Conservation (phyloP, 805 yeast genomes). For the Sugiyamaella lignohabitans region DNA sequence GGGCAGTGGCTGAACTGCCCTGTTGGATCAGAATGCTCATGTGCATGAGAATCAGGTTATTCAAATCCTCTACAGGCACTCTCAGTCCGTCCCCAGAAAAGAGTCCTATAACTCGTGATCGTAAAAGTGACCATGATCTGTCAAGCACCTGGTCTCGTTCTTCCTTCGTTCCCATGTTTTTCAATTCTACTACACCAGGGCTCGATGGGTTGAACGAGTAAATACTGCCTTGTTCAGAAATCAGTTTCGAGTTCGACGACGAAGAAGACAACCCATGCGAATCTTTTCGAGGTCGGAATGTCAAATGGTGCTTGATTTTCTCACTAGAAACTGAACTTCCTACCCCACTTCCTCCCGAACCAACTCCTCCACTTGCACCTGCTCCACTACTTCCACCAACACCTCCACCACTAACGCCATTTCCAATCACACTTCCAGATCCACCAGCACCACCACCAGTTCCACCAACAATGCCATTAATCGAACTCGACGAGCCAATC, state of each 20-base stretch:
- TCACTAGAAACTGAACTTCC: conserved; percentile 4
- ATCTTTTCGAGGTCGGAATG: conserved; percentile 34
- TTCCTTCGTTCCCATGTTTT: conserved; percentile 27
- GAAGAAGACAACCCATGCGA: conserved; percentile 37
- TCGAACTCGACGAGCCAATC: no score
- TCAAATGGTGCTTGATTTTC: conserved; percentile 32
- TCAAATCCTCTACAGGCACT: conserved; percentile 53
- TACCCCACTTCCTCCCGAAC: conserved; percentile 10
- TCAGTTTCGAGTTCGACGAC: conserved; percentile 38
- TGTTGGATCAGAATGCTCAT: conserved; percentile 35
- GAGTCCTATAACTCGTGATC: conserved; percentile 39
- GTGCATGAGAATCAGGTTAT: conserved; percentile 40
- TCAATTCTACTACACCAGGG: conserved; percentile 30
- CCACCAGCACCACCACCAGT: not conserved
- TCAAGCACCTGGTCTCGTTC: conserved; percentile 36
- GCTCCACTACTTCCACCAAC: no score
- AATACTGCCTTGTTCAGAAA: conserved; percentile 36
- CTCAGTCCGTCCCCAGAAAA: conserved; percentile 44
- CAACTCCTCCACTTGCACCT: not conserved
- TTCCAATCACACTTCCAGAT: no score
- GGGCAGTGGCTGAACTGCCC: conserved; percentile 32
- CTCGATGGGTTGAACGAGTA: conserved; percentile 36
- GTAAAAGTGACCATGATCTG: conserved; percentile 45
- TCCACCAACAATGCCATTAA: not conserved
- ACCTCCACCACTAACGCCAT: not conserved